Conservation (phyloP, 2,329 filamentous ascomycete species). For the Fusarium aywerte region DNA sequence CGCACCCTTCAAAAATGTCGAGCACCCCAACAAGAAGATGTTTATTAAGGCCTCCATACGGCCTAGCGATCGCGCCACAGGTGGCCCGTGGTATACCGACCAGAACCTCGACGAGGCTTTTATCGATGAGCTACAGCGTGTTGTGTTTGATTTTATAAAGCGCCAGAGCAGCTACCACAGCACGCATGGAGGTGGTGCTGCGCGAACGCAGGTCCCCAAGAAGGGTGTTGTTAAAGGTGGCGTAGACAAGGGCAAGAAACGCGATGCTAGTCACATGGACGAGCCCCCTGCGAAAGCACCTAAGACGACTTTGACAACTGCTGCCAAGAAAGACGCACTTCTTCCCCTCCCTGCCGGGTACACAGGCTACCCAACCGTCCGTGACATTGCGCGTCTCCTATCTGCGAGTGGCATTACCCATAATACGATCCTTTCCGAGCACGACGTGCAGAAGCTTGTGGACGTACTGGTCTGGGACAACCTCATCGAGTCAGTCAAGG, state of each 20-base stretch:
- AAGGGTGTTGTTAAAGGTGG: constrained; percentile 66
- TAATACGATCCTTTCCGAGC: constrained; percentile 74
- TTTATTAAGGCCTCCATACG: constrained; percentile 90
- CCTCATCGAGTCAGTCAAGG: constrained; percentile 74
- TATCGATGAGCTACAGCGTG: constrained; percentile 78
- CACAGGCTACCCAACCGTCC: constrained; percentile 81
- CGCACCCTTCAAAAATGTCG: constrained; percentile 89
- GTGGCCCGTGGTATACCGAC: constrained; percentile 94
- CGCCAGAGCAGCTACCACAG: constrained; percentile 74
- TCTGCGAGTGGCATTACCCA: constrained; percentile 75
- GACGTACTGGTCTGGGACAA: constrained; percentile 92
- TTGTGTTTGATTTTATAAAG: constrained; percentile 79
- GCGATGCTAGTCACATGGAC: constrained; percentile 57
- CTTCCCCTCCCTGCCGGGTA: constrained; percentile 73
- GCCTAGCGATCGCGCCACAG: constrained; percentile 89
- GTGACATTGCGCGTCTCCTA: constrained; percentile 80
- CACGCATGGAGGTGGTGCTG: constrained; percentile 48
- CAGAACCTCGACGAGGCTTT: constrained; percentile 90
- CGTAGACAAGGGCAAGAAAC: constrained; percentile 61
- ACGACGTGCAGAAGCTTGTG: constrained; percentile 85
- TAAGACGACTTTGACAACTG: constrained; percentile 38
- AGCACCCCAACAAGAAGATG: constrained; percentile 91
- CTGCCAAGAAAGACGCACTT: constrained; percentile 52
- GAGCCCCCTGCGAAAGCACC: constrained; percentile 47
- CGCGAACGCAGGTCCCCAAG: constrained; percentile 61